Evolutionary conservation across 139 green algal species (phyloP), one percentile per base, ranked within the genome.

Genomic region (Coelastrella sp.): DNA sequence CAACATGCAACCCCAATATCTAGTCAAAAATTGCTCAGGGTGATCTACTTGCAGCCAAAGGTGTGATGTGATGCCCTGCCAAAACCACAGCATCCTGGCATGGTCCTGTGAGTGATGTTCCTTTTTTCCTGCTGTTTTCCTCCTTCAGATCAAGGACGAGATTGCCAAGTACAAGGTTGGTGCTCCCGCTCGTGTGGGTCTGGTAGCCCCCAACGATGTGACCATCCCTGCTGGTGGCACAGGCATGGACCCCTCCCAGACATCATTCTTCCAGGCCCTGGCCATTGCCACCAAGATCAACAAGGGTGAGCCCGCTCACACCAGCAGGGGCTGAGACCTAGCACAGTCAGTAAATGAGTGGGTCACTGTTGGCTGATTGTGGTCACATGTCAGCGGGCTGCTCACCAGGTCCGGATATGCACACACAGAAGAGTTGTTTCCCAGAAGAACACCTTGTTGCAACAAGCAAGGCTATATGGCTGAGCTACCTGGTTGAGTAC

Each of bases 271-370:
- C 97, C 98, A 99, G 95, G 96, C 97, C 76, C 96, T 99, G 56
- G 99, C 98, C 94, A 99, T 99, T 92, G 97, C 98, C 90, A 99
- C 98, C 93, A 99, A 99, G 98, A 99, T 99, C 92, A 99, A 99
- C 96, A 99, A 98, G 96, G 98, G 98, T 85, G 79, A 56, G 79
- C 3, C 35, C 35, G 35, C 35, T 49, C 35, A 49, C 35, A 49
- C 35, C 35, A 49, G 35, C 35, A 49, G 35, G 35, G 35, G 35
- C 3, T 49, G 35, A 49, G 35, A 49, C 35, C 35, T 49, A 49
- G 35, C 35, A 49, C 35, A 49, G 35, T 49, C 35, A 49, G 35
- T 49, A 49, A 5, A 49, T 49, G 35, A 49, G 35, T 49, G 35
- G 35, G 35, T 49, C 35, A 49, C 35, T 49, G 35, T 49, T 49